Conservation (phyloP, 257 asterid species). For the Anisodus tanguticus region DNA sequence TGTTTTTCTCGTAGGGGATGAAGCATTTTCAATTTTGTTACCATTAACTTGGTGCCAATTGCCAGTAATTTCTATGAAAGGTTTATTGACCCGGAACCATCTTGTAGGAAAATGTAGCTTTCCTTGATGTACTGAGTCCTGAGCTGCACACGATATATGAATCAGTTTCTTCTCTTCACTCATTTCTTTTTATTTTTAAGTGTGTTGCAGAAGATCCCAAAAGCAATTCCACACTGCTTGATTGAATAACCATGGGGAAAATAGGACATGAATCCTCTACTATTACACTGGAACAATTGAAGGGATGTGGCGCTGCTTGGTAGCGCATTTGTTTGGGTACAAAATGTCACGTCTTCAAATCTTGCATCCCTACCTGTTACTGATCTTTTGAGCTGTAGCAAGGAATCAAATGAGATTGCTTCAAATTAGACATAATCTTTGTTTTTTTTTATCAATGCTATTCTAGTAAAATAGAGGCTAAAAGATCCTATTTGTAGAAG, state of each 20-base stretch:
- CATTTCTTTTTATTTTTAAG: not conserved
- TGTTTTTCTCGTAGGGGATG: not conserved
- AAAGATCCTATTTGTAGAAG: not conserved
- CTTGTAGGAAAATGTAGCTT: not conserved
- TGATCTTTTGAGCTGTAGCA: too few species aligned
- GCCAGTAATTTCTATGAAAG: not conserved
- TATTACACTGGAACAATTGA: not conserved
- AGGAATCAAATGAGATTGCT: not conserved
- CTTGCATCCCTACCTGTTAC: too few species aligned
- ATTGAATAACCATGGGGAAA: not conserved
- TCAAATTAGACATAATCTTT: not conserved
- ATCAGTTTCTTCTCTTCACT: not conserved
- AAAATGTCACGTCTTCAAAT: too few species aligned
- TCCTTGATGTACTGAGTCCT: constrained; percentile 3
- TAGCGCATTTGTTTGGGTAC: too few species aligned
- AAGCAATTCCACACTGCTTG: not conserved
- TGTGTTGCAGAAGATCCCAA: not conserved
- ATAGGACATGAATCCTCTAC: not conserved
- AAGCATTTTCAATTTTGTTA: constrained; percentile 15
- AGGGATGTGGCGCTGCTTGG: not conserved
- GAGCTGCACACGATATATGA: not conserved
- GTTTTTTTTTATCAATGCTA: not conserved
- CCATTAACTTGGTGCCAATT: constrained; percentile 1
- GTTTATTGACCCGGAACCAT: not conserved
- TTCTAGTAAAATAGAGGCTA: not conserved